Percentiles rank a stretch among this genome's conserved stretches.
phyloP scores from a whole-genome alignment of 805 yeast species.

The Wickerhamomyces mucosus region DNA sequence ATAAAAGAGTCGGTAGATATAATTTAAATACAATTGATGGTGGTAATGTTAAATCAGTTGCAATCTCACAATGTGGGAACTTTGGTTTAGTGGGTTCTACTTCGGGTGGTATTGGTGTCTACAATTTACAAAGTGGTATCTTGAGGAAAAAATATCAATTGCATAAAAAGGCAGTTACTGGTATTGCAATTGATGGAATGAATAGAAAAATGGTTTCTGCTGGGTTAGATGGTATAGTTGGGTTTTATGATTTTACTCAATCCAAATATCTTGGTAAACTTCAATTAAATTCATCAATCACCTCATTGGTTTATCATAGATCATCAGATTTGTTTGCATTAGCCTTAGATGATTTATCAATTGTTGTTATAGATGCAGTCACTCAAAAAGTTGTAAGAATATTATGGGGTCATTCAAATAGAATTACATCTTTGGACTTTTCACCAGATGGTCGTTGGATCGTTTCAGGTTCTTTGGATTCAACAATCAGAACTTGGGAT shows the following conservation, averaged over 20 bases:
- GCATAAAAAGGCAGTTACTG: constrained; percentile 78
- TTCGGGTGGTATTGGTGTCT: constrained; percentile 74
- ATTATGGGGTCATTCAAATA: constrained; percentile 80
- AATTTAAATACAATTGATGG: constrained; percentile 66
- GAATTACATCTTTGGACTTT: constrained; percentile 82
- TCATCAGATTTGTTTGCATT: constrained; percentile 79
- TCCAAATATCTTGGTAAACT: constrained; percentile 60
- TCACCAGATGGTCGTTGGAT: constrained; percentile 96
- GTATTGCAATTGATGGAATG: constrained; percentile 83
- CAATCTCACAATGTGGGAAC: constrained; percentile 89
- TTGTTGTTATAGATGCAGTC: constrained; percentile 72
- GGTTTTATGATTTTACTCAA: constrained; percentile 75
- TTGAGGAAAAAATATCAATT: constrained; percentile 58
- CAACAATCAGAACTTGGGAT: constrained; percentile 93
- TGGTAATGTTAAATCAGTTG: constrained; percentile 63
- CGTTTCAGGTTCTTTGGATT: constrained; percentile 72
- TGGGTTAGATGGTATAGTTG: constrained; percentile 84
- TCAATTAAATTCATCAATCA: constrained; percentile 66
- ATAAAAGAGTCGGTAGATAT: constrained; percentile 73
- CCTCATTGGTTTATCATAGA: constrained; percentile 67
- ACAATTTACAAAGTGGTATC: constrained; percentile 87
- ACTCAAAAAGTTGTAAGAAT: constrained; percentile 81
- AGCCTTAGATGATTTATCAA: constrained; percentile 77
- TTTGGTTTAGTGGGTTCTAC: constrained; percentile 89
- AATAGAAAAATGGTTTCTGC: constrained; percentile 79